Base-by-base conservation (phyloP, 2,329 filamentous ascomycete genomes). In the Dactylonectria macrodidyma region DNA sequence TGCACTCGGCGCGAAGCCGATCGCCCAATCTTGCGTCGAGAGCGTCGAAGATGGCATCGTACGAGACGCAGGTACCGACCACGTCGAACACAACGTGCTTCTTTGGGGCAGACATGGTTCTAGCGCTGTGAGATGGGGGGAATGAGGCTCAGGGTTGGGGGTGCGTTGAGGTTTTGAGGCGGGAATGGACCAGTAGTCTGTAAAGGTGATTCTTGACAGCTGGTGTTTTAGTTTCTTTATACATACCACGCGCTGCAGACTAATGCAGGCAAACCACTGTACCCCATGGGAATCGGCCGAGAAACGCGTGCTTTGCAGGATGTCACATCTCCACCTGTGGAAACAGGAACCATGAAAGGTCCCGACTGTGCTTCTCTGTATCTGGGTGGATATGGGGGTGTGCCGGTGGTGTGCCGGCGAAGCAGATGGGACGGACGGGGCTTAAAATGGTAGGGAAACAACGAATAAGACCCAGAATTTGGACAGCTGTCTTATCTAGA, bases 1-100 rank as follows among this genome's bases (percentile, higher is more conserved):
- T 80, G 63, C 76, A 77, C 41, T 83, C 70, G 8, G 76, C 67
- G 7, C 72, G 73, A 1, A 88, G 81, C 10, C 78, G 76, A 4
- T 79, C 66, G 38, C 85, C 85, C 8, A 87, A 80, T 19, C 78
- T 78, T 3, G 73, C 58, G 5, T 84, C 80, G 38, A 88, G 80
- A 34, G 78, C 77, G 11, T 80, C 75, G 67, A 81, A 82, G 71
- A 83, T 83, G 56, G 80, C 79, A 16, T 85, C 80, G 75, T 84
- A 86, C 22, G 80, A 83, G 47, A 87, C 83, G 62, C 80, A 81
- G n/a, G 85, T 87, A 55, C 85, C 85, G 51, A 89, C 87, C 2
- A 89, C 81, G 73, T 87, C 84, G 69, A 86, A 86, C 34, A 86
- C 84, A 64, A 86, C 80, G 67, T 86, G 80, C 61, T 86, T 71